Conservation (phyloP, 257 asterid genomes). For the Penstemon newberryi region DNA sequence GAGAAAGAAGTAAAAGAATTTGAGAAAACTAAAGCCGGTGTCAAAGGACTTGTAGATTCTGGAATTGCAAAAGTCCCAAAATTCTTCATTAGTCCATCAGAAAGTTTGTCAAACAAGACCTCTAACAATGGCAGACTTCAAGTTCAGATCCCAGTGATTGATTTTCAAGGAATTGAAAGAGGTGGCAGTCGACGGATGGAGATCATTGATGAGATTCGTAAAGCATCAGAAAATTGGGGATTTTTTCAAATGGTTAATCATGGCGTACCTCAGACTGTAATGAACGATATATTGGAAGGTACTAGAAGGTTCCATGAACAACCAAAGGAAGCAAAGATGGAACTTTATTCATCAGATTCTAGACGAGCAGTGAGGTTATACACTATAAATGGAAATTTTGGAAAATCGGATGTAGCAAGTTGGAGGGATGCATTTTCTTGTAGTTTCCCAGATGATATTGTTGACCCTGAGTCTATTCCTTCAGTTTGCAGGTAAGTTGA, state of each 20-base stretch:
- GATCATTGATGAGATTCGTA: slow-evolving; percentile 48
- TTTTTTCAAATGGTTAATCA: slow-evolving; percentile 73
- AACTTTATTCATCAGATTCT: slow-evolving; percentile 50
- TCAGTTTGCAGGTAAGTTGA: slow-evolving; percentile 51
- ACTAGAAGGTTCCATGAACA: slow-evolving; percentile 60
- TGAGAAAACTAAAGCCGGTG: slow-evolving; percentile 61
- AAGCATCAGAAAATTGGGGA: slow-evolving; percentile 62
- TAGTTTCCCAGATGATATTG: slow-evolving; percentile 39
- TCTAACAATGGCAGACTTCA: neutral
- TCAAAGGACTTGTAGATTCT: slow-evolving; percentile 67
- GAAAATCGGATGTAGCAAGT: slow-evolving; percentile 43
- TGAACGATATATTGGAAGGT: slow-evolving; percentile 44
- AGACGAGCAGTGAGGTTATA: slow-evolving; percentile 44
- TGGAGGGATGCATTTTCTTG: slow-evolving; percentile 77
- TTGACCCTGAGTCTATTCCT: slow-evolving; percentile 52
- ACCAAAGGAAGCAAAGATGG: slow-evolving; percentile 52
- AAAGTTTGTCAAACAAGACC: slow-evolving; percentile 4
- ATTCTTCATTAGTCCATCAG: slow-evolving; percentile 49
- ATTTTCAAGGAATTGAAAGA: slow-evolving; percentile 42
- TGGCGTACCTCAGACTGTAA: slow-evolving; percentile 53
- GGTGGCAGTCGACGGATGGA: slow-evolving; percentile 26
- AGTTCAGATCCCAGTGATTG: slow-evolving; percentile 48
- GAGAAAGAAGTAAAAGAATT: slow-evolving; percentile 52
- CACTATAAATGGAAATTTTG: slow-evolving; percentile 45
- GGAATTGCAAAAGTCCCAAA: slow-evolving; percentile 50